A percentile compares a stretch with the other conserved stretches of the same genome.
phyloP scores from a whole-genome alignment of 495 filamentous ascomycete species.

The Thermochaetoides thermophila region DNA sequence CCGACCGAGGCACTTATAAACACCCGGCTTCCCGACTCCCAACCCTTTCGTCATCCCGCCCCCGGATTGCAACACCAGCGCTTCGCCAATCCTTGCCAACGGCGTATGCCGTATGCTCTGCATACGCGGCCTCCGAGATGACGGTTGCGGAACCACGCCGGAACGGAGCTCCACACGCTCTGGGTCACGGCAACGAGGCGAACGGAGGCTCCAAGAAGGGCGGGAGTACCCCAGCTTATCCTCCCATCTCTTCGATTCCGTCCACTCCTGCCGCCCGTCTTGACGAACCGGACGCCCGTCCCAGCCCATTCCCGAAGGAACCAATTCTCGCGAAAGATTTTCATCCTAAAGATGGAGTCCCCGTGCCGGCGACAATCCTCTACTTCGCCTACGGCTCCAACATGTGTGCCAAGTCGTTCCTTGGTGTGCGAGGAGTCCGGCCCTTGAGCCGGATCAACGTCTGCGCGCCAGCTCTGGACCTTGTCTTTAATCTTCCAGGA shows the following conservation, averaged over 20 bases:
- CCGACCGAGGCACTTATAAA: too few species aligned
- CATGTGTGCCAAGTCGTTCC: constrained; percentile 60
- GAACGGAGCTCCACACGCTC: constrained; percentile 9
- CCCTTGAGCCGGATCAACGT: constrained; percentile 70
- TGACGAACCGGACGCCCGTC: constrained; percentile 16
- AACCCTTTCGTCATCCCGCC: neutral
- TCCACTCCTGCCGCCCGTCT: constrained; percentile 14
- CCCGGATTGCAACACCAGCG: constrained; percentile 1
- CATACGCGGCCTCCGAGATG: too few species aligned
- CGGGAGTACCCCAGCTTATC: too few species aligned
- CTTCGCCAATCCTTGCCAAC: too few species aligned
- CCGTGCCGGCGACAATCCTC: constrained; percentile 41
- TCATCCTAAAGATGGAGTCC: constrained; percentile 1
- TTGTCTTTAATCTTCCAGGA: constrained; percentile 77
- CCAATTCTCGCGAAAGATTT: constrained; percentile 9
- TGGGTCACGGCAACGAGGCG: constrained; percentile 5
- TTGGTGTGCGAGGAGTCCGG: constrained; percentile 55
- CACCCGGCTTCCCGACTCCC: too few species aligned
- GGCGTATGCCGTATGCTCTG: too few species aligned
- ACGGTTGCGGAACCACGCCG: too few species aligned
- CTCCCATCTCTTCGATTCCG: constrained; percentile 12
- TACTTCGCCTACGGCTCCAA: constrained; percentile 97
- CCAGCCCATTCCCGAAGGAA: constrained; percentile 13
- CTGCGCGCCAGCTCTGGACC: constrained; percentile 53
- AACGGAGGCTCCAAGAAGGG: neutral